Conservation (phyloP, 192 early-diverging fungal species). For the Mortierella claussenii region DNA sequence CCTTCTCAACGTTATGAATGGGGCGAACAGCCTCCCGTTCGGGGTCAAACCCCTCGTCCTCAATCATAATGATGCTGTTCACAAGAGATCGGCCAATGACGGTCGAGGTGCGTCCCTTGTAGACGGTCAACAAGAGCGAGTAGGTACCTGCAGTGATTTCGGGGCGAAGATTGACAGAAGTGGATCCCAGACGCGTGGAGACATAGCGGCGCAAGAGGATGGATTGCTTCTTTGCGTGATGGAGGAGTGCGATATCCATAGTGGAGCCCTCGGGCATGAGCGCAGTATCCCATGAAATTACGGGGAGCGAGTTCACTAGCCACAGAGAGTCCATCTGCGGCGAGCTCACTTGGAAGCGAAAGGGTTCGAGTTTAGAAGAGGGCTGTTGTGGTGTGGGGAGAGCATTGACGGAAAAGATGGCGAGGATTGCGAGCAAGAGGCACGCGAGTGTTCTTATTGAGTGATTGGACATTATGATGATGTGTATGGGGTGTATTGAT, state of each 20-base stretch:
- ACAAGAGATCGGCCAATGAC: conserved; percentile 37
- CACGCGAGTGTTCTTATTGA: conserved; percentile 16
- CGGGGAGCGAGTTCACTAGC: conserved; percentile 39
- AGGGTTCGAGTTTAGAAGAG: background rate
- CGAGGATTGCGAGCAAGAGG: conserved; percentile 19
- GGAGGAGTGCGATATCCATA: conserved; percentile 10
- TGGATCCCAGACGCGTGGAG: conserved; percentile 24
- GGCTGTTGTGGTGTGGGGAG: conserved; percentile 29
- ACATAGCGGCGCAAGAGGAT: conserved; percentile 24
- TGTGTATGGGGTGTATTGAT: too few species aligned
- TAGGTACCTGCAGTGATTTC: conserved; percentile 34
- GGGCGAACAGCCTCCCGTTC: conserved; percentile 15
- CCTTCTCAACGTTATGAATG: background rate
- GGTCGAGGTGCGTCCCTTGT: conserved; percentile 45
- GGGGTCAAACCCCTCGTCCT: conserved; percentile 20
- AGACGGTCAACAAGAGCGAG: conserved; percentile 42
- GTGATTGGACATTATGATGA: conserved; percentile 22
- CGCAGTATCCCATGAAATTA: conserved; percentile 24
- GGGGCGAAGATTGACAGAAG: conserved; percentile 29
- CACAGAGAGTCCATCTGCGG: conserved; percentile 36
- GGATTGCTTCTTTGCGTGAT: conserved; percentile 1
- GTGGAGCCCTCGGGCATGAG: conserved; percentile 28
- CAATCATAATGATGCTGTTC: conserved; percentile 32
- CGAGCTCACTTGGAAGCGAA: conserved; percentile 29
- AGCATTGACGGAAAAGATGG: conserved; percentile 13